Evolutionary conservation across 1,139 yeast genomes (phyloP).

Genomic region (Candida tetrigidarum): DNA sequence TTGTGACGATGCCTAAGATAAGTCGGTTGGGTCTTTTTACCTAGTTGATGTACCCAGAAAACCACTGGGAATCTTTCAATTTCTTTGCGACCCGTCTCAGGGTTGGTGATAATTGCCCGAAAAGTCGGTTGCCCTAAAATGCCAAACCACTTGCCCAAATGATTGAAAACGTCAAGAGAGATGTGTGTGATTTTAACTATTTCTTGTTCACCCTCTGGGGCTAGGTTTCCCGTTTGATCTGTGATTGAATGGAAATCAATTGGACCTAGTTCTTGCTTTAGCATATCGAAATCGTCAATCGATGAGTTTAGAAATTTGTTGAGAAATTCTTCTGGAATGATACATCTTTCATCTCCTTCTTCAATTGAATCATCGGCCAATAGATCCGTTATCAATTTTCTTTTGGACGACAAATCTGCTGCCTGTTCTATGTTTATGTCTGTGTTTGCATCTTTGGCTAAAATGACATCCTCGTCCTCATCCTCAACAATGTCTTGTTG

Average conservation of each 20-base stretch:
- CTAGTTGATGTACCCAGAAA: conserved; percentile 55
- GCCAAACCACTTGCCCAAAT: conserved; percentile 60
- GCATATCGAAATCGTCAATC: conserved; percentile 29
- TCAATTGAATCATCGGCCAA: conserved; percentile 22
- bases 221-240: conserved; percentile 36
- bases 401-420: conserved; percentile 19
- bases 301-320: conserved; percentile 28
- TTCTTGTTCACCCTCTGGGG: conserved; percentile 26
- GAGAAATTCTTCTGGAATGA: conserved; percentile 37
- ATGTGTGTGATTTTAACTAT: conserved; percentile 36
- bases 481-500: neutral
- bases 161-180: conserved; percentile 44
- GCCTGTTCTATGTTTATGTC: neutral
- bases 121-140: conserved; percentile 46
- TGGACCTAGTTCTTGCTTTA: conserved; percentile 34
- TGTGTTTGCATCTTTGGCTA: neutral
- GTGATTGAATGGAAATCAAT: conserved; percentile 34
- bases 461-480: conserved; percentile 1
- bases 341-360: conserved; percentile 44
- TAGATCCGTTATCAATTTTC: conserved; percentile 28
- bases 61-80: conserved; percentile 59
- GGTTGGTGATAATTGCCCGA: conserved; percentile 47
- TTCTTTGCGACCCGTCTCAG: conserved; percentile 37
- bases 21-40: conserved; percentile 24
- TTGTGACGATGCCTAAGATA: conserved; percentile 17